These are phyloP conservation scores for Mytilinidion resinicola DNA, from an alignment of 495 filamentous ascomycete species.

Conservation along the genomic window DNA sequence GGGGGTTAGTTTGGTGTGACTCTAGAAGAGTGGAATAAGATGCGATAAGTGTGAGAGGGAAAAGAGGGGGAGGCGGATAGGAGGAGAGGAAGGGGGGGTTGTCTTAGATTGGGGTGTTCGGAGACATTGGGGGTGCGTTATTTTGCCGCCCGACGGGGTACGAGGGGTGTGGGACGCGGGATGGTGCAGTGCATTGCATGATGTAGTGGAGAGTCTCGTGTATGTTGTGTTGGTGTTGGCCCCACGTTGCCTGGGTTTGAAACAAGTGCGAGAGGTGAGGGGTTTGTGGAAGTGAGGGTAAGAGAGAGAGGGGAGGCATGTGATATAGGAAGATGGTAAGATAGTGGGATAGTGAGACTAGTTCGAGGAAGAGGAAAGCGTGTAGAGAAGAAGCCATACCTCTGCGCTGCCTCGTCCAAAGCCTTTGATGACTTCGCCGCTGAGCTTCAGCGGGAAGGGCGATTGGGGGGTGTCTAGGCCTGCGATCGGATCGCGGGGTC, in stretches of 20 bases:
- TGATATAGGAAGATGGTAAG: not conserved
- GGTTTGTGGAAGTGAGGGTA: not conserved
- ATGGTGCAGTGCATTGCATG: too few relatives aligned
- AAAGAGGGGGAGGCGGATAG: conserved; percentile 1
- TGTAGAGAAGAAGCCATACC: conserved; percentile 35
- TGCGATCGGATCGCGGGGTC: conserved; percentile 40
- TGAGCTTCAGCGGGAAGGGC: conserved; percentile 76
- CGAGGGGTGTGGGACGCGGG: too few relatives aligned
- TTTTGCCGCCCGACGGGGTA: too few relatives aligned
- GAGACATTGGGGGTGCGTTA: too few relatives aligned
- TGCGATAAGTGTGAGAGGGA: not conserved
- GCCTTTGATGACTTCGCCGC: conserved; percentile 80
- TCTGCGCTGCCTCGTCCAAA: conserved; percentile 93
- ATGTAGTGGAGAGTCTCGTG: too few relatives aligned
- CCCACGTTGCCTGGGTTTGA: not conserved
- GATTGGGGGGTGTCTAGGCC: conserved; percentile 61
- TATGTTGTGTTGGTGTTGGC: not conserved
- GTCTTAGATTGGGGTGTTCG: too few relatives aligned
- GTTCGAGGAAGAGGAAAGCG: not conserved
- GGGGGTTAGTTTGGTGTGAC: not conserved
- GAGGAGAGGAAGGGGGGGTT: not conserved
- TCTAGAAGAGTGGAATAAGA: not conserved
- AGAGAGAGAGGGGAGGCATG: not conserved
- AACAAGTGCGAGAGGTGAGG: not conserved
- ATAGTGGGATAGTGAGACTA: not conserved